A percentile compares a stretch with the other conserved stretches of the same genome.
Evolutionary conservation across 805 yeast genomes (phyloP).

Genomic region (Schizosaccharomyces pombe): DNA sequence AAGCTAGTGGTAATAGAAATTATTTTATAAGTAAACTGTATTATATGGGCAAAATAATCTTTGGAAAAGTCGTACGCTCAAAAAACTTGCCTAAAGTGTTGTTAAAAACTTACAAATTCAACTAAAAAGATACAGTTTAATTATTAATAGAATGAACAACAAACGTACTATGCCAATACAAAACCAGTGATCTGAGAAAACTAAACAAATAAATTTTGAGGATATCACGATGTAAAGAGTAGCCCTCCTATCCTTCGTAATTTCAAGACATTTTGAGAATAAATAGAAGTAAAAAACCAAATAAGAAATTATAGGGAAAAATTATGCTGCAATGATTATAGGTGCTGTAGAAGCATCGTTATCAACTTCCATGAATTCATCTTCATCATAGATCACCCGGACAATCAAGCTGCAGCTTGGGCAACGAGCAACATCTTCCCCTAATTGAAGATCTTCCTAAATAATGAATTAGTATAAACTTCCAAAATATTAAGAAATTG

Average conservation of each 20-base stretch:
- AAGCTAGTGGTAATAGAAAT: no score
- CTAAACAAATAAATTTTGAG: no score
- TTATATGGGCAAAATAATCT: no score
- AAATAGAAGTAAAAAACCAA: background rate
- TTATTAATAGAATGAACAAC: no score
- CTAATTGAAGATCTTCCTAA: slow-evolving; percentile 59
- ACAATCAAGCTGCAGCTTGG: slow-evolving; percentile 91
- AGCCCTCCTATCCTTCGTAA: background rate
- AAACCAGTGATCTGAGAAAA: no score
- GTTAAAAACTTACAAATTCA: no score
- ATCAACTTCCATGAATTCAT: background rate
- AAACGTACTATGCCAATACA: no score
- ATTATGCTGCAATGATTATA: background rate
- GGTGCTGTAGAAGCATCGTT: background rate
- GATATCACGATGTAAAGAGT: no score
- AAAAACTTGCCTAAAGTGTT: no score
- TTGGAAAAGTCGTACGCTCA: no score
- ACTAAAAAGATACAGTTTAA: no score
- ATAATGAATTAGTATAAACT: slow-evolving; percentile 14
- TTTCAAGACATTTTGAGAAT: background rate
- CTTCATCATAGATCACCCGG: slow-evolving; percentile 55
- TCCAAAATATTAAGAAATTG: background rate
- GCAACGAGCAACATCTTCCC: slow-evolving; percentile 85
- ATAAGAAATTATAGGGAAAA: background rate
- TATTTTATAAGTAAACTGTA: no score